Conservation (phyloP, 768 basidiomycete species). For the Cantharellus anzutake region DNA sequence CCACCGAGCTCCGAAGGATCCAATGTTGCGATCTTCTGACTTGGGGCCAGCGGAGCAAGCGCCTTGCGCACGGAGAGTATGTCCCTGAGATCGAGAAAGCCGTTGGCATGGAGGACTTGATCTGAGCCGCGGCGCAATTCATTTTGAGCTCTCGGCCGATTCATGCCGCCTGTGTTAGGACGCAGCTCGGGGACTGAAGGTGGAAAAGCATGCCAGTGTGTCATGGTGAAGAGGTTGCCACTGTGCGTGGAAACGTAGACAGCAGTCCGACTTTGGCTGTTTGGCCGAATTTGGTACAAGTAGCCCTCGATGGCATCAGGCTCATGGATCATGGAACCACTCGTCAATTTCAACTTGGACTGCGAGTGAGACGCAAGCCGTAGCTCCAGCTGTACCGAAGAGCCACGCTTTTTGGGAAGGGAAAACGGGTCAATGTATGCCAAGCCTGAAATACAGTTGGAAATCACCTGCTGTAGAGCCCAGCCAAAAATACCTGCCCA, state of each 20-base stretch:
- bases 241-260: constrained; percentile 56
- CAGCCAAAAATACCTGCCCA: constrained; percentile 67
- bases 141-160: constrained; percentile 19
- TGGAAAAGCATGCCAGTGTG: constrained; percentile 15
- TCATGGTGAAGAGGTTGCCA: constrained; percentile 48
- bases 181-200: constrained; percentile 4
- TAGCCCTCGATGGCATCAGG: constrained; percentile 80
- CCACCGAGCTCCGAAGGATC: constrained; percentile 4
- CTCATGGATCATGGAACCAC: constrained; percentile 37
- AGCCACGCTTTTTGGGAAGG: constrained; percentile 22
- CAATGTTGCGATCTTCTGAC: background rate
- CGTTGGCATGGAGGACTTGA: constrained; percentile 46
- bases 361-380: constrained; percentile 54
- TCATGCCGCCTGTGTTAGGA: constrained; percentile 7
- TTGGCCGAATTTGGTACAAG: constrained; percentile 47
- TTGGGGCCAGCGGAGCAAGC: constrained; percentile 26
- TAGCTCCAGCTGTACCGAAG: constrained; percentile 36
- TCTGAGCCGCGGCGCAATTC: constrained; percentile 44
- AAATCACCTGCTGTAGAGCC: constrained; percentile 46
- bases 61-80: constrained; percentile 48
- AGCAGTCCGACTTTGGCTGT: constrained; percentile 26
- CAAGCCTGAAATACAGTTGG: background rate
- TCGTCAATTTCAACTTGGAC: constrained; percentile 22
- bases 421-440: constrained; percentile 2
- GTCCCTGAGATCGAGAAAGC: constrained; percentile 52